Evolutionary conservation across 2,329 filamentous ascomycete species (phyloP), one percentile per base, ranked within the genome.

Genomic region (Basipetospora chlamydospora): DNA sequence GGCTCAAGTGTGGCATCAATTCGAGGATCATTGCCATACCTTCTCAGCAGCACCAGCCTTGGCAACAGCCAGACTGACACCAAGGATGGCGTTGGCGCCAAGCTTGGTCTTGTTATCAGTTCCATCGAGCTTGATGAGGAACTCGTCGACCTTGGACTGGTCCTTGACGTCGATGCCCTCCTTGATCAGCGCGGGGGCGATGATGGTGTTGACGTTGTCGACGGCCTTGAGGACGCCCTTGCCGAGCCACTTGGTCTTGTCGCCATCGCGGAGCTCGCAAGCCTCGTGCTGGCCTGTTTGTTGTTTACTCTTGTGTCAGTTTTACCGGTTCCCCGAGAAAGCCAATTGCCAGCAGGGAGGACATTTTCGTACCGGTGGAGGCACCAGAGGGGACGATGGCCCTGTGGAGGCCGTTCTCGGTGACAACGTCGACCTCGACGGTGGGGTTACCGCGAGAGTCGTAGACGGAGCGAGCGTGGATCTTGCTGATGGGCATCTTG

Each of bases 391-490:
- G 86, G 45, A 93, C 86, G 59, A 93, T 93, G 60, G 85, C 84
- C 57, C 85, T 83, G 76, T 93, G 85, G 44, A 93, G 79, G 56
- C 86, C 86, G 50, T 80, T 88, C 68, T 90, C 82, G 52, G 84
- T 93, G 66, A 90, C 79, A 51, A 93, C 76, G 60, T 93, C 86
- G 51, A 93, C 86, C 73, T 94, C 86, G 56, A 93, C 85, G 58
- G 90, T 98, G 56, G 90, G 90, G 79, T 98, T 98, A 60, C 76
- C 76, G 59, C 90, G 88, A 62, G 90, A 96, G 76, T 98, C 90
- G 77, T 88, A 98, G 70, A 98, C 86, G 57, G 80, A 87, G 59
- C 90, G 82, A 57, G 82, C 83, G 74, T 87, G 81, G 59, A 90
- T 74, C 73, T 87, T 88, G 63, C 77, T 77, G 64, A 90, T 84